Base-by-base conservation (phyloP, 2,329 filamentous ascomycete genomes). In the Fusarium luffae region DNA sequence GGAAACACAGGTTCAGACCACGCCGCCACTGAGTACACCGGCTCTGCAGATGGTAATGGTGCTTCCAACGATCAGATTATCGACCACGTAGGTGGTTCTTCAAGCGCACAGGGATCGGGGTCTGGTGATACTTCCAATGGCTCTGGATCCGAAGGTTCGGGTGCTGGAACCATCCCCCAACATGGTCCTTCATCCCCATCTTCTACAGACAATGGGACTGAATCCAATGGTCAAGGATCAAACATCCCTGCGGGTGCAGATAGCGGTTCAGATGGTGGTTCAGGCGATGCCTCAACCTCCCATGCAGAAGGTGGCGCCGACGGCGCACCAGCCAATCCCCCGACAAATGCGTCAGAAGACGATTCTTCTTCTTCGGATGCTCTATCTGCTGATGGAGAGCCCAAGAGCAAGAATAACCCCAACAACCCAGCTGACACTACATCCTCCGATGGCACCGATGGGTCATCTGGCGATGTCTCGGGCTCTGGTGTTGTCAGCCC, bases 361-460 rank as follows among this genome's bases (percentile, higher is more conserved):
- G 1, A 4, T 4, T 21, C 51, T 12, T 4, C 28, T 3, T 30
- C 51, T 14, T 19, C 46, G 12, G 40, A 32, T 9, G 21, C 6
- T 6, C 5, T 9, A 8, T 47, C 51, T 16, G 13, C 13, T 18
- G 51, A 14, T 5, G 41, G 21, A 21, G 10, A 18, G 4, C 21
- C 13, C 5, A 10, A 7, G 1, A n/a, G 1, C 18, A 13, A 21
- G 10, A 21, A 18, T 5, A 34, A 27, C 0, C 21, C 32, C 3
- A n/a, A 11, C 13, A 14, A 16, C 2, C 3, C 32, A 21, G 5
- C 18, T 2, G 14, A 37, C 1, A 21, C n/a, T 6, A 12, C 52
- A 28, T 25, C 30, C 5, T 42, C 52, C 21, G 5, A 8, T 13
- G 28, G 4, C 5, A 2, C 30, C 8, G 7, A 14, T 12, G n/a